Base-by-base conservation (phyloP, 192 early-diverging fungal genomes). In the Linnemannia hyalina region DNA sequence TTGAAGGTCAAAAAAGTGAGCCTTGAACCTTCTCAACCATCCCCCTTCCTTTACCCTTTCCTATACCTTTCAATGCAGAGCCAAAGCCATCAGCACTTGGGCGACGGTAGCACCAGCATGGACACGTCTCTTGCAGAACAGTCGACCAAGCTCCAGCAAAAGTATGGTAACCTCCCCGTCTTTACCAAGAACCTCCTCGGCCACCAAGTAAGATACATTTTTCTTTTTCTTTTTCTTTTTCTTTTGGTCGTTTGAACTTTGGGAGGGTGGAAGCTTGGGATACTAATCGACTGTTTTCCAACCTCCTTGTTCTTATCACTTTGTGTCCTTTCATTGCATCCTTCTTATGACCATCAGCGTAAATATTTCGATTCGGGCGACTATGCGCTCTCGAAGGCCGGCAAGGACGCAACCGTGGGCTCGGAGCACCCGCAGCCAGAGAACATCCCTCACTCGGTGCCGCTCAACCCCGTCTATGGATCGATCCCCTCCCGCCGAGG, bases 291-390 rank as follows among this genome's bases (percentile, higher is more conserved):
- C 60, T 65, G 23, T 15, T 32, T 29, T 32, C 11, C 60, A 26
- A n/a, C 57, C n/a, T 60, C 54, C 8, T 55, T 22, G 11, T 0
- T 46, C 44, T 46, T 0, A 7, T 46, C 44, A 46, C 11, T 46
- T 11, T 46, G 44, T 46, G 13, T 46, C 44, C 44, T 46, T n/a
- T 42, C 57, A 73, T 35, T 74, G 44, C 36, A 16, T 0, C 52
- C 35, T 54, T 75, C 44, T 9, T 46, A 47, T 8, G 7, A 23
- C 29, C n/a, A 92, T 90, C 95, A 99, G 88, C 94, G 98, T 80
- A 99, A 98, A 83, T 99, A 97, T 90, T 99, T 99, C 94, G 98
- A 99, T 90, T 98, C 97, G 69, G 98, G 98, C 49, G 98, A 99
- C 90, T 99, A 99, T 89, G 97, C 97, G 3, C 80, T 99, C 79